Base-by-base conservation (phyloP, 2,329 filamentous ascomycete genomes). In the Arachnomyces sp. region DNA sequence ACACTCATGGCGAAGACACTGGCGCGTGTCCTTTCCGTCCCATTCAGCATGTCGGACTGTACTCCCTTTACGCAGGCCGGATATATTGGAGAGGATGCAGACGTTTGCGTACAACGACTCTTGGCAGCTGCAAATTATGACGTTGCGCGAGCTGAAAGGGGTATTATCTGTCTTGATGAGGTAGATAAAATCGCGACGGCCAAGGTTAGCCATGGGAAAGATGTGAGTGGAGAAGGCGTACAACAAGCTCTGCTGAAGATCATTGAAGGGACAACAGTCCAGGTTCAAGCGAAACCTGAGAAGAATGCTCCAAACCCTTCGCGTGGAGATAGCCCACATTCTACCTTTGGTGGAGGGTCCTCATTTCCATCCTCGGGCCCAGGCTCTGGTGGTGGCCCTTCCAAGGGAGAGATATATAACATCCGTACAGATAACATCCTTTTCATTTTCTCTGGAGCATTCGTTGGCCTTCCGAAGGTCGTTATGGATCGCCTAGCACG, bases 51-150 rank as follows among this genome's bases (percentile, higher is more conserved):
- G 63, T 90, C 86, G 45, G 90, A 96, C 63, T 96, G 90, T 62
- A 95, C 92, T 37, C 85, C 89, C 4, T 88, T 96, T 48, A 96
- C 90, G 0, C 90, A 95, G 65, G 90, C 90, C 3, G 90, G 92
- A 17, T 98, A 98, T 54, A 95, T 98, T 50, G 92, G 92, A 20
- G 90, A 96, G 57, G 92, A 98, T 58, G 90, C 90, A n/a, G 92
- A 98, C 58, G 82, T 86, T 1, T 95, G 90, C 53, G 87, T 98
- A 31, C 87, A 95, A 56, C 76, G 92, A 33, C 72, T 98, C 17
- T 72, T 98, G 7, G 84, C 93, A 40, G 88, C 93, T 43, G 81
- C 90, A 7, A 90, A 93, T 59, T 94, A 94, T 61, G 84, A 94
- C 51, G 77, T 92, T 18, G 79, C 80, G 43, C 79, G 82, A 40